phyloP scores from a whole-genome alignment of 306 rosid genomes.

The Casuarina cunninghamiana region DNA sequence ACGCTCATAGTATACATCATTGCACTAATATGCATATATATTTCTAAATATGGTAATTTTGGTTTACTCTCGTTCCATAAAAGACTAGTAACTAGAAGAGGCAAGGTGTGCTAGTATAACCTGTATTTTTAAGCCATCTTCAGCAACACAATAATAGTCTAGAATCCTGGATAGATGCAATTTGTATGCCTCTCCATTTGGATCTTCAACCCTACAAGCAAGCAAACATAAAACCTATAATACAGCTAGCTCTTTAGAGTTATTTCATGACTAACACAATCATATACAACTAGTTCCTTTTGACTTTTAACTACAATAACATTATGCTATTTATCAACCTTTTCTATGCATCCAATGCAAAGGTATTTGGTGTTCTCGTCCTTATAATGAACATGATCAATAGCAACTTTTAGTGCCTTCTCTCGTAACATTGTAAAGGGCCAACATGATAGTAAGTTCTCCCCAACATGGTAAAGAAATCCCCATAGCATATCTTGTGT shows the following conservation, averaged over 20 bases:
- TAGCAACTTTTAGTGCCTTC: constrained; percentile 52
- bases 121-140: no score
- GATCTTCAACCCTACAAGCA: no score
- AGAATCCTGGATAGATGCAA: no score
- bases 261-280: constrained; percentile 1
- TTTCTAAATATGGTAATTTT: no score
- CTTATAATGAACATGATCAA: constrained; percentile 58
- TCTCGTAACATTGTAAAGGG: constrained; percentile 52
- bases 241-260: not conserved
- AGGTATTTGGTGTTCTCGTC: constrained; percentile 61
- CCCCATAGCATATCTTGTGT: constrained; percentile 69
- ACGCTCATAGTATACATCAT: no score
- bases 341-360: constrained; percentile 69
- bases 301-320: not conserved
- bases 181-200: no score
- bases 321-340: constrained; percentile 29
- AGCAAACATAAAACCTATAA: no score
- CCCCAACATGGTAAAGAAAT: constrained; percentile 56
- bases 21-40: no score
- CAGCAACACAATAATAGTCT: no score
- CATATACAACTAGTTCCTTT: not conserved
- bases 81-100: no score
- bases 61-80: no score
- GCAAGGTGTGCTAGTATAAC: no score
- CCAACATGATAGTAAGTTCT: constrained; percentile 55